Evolutionary conservation across 768 basidiomycete genomes (phyloP), one percentile per base, ranked within the genome.

Genomic region (Suillus variegatus): DNA sequence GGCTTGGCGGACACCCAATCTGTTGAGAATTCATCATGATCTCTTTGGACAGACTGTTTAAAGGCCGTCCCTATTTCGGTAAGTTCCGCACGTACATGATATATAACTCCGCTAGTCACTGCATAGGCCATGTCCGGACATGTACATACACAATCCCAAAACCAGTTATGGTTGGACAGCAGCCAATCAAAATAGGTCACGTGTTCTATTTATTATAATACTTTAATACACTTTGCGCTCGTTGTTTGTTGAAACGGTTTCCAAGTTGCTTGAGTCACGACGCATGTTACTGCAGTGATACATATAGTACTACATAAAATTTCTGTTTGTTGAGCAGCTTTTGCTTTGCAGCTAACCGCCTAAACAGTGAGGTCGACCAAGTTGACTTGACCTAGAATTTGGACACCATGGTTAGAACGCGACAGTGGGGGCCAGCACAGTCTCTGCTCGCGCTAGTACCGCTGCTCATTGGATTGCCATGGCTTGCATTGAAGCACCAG

Each of bases 381-480:
- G 49, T 58, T 25, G 22, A 58, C 25, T 41, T 20, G 25, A 18
- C n/a, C 10, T 43, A 4, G 18, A 20, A 18, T 14, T 6, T 20
- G 7, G 18, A 32, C 6, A 43, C 3, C 18, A 60, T 60, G 58
- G 41, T 60, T 32, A 43, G 25, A 41, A 43, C 28, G 41, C 58
- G 58, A 66, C 70, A 68, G 60, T 89, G 88, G 89, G 88, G 89
- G 22, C 85, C 86, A 38, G 71, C 85, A 66, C 82, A 82, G 68
- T 90, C 90, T 25, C 69, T 89, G 64, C 70, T 90, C 43, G 79
- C 75, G 0, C 75, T 91, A 16, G 73, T 82, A 0, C 88, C 89
- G 4, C 75, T 90, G 9, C 77, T 91, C 35, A 69, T 91, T 55
- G 76, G 76, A 12, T 78, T 82, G 5, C 84, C 85, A 0, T 79